A percentile compares a stretch with the other conserved stretches of the same genome.
These are phyloP conservation scores for Dothistroma septosporum DNA, from an alignment of 2,329 filamentous ascomycete species.

Conservation along the genomic window DNA sequence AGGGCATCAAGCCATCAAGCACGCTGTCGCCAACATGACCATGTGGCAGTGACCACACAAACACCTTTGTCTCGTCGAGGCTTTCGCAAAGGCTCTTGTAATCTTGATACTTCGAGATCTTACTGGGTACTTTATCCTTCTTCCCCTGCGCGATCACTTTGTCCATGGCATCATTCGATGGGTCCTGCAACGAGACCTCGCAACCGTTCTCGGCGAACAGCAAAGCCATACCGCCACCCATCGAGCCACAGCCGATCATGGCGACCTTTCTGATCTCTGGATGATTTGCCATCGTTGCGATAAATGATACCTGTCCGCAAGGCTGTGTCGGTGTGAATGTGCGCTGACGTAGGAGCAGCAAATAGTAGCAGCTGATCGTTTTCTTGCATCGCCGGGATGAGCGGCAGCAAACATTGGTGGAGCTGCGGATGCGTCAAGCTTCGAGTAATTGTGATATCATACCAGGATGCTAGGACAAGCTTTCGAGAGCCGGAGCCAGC, in stretches of 20 bases:
- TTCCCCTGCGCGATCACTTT: constrained; percentile 40
- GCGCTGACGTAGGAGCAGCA: not conserved
- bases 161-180: constrained; percentile 48
- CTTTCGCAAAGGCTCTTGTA: constrained; percentile 51
- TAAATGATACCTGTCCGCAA: not conserved
- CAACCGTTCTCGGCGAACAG: constrained; percentile 56
- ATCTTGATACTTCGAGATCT: constrained; percentile 40
- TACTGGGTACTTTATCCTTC: constrained; percentile 38
- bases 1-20: constrained; percentile 45
- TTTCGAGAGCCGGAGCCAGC: not conserved
- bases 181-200: constrained; percentile 54
- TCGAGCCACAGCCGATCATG: constrained; percentile 56
- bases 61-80: constrained; percentile 40
- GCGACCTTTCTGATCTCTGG: constrained; percentile 43
- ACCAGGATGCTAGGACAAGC: constrained; percentile 1
- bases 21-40: constrained; percentile 46
- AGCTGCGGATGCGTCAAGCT: constrained; percentile 6
- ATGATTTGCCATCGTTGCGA: constrained; percentile 12
- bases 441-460: constrained; percentile 16
- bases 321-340: not conserved
- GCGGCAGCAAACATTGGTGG: not conserved
- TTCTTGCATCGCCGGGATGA: not conserved
- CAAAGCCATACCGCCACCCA: constrained; percentile 58
- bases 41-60: constrained; percentile 34
- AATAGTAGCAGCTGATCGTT: not conserved